Conservation (phyloP, 805 yeast species). For the Candida patagonica region DNA sequence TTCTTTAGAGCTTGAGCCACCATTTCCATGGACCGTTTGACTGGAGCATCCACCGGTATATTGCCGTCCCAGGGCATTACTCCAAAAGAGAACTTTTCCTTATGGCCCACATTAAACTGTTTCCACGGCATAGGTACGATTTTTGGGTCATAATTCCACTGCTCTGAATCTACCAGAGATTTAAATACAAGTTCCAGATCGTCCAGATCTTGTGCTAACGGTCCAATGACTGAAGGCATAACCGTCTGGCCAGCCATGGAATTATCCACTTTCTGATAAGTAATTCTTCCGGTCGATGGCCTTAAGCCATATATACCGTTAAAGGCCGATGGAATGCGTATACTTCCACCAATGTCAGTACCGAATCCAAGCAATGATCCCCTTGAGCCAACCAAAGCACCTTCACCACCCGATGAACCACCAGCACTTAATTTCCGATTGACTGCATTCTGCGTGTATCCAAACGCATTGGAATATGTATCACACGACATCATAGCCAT, state of each 20-base stretch:
- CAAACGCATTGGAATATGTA: constrained; percentile 35
- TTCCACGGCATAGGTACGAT: constrained; percentile 44
- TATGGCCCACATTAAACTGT: not conserved
- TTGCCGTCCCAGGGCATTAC: constrained; percentile 29
- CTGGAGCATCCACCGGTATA: constrained; percentile 43
- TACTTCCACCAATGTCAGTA: constrained; percentile 45
- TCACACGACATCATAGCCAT: constrained; percentile 44
- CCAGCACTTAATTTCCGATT: constrained; percentile 39
- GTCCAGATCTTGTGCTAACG: constrained; percentile 34
- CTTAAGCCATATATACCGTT: constrained; percentile 40
- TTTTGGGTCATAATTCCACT: constrained; percentile 44
- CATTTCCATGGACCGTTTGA: constrained; percentile 35
- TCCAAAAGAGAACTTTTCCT: constrained; percentile 7
- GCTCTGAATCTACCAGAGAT: constrained; percentile 32
- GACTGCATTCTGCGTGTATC: constrained; percentile 38
- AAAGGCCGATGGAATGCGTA: constrained; percentile 40
- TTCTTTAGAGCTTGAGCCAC: constrained; percentile 19
- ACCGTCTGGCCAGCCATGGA: constrained; percentile 31
- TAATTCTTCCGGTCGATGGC: constrained; percentile 33
- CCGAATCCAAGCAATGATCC: constrained; percentile 46
- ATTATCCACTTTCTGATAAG: constrained; percentile 10
- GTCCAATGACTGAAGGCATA: constrained; percentile 40
- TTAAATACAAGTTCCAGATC: constrained; percentile 34
- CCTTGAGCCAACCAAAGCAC: constrained; percentile 35
- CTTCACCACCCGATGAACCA: constrained; percentile 52